phyloP scores from a whole-genome alignment of 257 asterid species.

The Forsythia viridissima region DNA sequence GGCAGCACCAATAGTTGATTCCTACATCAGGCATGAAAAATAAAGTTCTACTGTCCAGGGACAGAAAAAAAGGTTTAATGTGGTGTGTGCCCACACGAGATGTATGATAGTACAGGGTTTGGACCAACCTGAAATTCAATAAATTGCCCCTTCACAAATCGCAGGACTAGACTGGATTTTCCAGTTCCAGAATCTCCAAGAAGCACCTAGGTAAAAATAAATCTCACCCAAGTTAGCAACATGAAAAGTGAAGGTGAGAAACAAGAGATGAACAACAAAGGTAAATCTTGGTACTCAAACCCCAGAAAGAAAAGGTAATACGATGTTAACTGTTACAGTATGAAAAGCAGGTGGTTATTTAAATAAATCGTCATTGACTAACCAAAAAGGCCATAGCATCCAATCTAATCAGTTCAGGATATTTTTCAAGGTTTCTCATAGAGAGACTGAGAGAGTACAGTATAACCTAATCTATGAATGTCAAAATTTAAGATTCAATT shows the following conservation, averaged over 20 bases:
- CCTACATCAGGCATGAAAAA: constrained; percentile 43
- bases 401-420: background rate
- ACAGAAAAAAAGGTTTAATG: background rate
- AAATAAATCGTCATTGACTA: constrained; percentile 2
- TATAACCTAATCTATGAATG: background rate
- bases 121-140: constrained; percentile 75
- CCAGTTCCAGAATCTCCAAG: constrained; percentile 95
- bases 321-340: background rate
- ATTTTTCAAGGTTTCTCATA: background rate
- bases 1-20: constrained; percentile 91
- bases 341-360: background rate
- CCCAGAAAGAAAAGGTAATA: background rate
- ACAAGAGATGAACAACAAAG: background rate
- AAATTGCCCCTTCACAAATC: constrained; percentile 84
- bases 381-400: background rate
- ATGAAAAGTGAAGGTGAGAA: background rate
- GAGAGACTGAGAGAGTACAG: background rate
- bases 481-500: background rate
- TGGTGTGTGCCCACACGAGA: constrained; percentile 4
- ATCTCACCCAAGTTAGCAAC: constrained; percentile 17
- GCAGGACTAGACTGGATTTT: constrained; percentile 79
- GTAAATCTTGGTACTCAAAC: background rate
- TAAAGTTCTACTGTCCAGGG: constrained; percentile 7
- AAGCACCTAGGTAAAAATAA: constrained; percentile 51
- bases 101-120: background rate